Evolutionary conservation across 2,329 filamentous ascomycete genomes (phyloP), one percentile per base, ranked within the genome.

Genomic region (Phoma herbarum): DNA sequence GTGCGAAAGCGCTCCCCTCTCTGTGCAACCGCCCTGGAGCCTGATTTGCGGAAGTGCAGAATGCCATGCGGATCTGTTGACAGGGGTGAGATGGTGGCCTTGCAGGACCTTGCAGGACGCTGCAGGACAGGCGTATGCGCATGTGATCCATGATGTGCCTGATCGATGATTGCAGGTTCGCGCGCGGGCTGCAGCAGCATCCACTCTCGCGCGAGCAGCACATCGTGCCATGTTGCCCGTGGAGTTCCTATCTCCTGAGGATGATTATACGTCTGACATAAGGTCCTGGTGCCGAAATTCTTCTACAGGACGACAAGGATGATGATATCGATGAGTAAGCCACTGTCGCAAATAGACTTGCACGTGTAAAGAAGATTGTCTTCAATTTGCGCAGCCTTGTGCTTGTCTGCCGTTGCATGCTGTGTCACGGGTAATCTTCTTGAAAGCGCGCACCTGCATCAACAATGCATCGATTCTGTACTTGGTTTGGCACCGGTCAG

Each of bases 71-170:
- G 65, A 69, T 69, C 67, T 67, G 62, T 62, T 57, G 54, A 28
- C 66, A 67, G 52, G 66, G 66, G 57, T 63, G 12, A n/a, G 43
- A 25, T 9, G 52, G 42, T 41, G 26, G 51, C 41, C 46, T 50
- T 51, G 46, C 56, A 61, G 31, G 25, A 58, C 48, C 44, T 52
- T 51, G 58, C 58, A 60, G 49, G 51, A 57, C 35, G 50, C 10
- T 54, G 59, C 60, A 59, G 44, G 49, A 59, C 31, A 25, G 35
- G 46, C 60, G 63, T 61, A 67, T 64, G 64, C 52, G 61, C 64
- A 67, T 71, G 68, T 73, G 70, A 71, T 61, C 57, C 12, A 53
- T 46, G 61, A 62, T 63, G 61, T 64, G 62, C 63, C 64, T 65
- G 59, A 60, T 67, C 67, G 61, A 45, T 57, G 39, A 47, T 44